Evolutionary conservation across 768 basidiomycete species (phyloP).

Genomic region (Ramaria sp.): DNA sequence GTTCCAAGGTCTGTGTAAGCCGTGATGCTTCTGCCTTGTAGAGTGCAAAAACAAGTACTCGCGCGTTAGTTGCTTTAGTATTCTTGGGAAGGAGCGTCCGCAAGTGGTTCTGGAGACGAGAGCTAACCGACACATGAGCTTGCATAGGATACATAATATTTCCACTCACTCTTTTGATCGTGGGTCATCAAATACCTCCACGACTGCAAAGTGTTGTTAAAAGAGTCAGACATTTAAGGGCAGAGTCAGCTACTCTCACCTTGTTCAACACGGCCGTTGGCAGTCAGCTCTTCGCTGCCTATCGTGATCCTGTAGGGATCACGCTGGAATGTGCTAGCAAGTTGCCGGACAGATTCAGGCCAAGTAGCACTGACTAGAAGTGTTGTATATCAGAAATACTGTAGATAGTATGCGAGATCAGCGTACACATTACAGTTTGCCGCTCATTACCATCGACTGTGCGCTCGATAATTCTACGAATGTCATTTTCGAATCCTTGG

Average conservation of each 20-base stretch:
- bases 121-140: conserved; percentile 24
- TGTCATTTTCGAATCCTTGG: conserved; percentile 97
- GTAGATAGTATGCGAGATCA: conserved; percentile 20
- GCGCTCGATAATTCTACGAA: conserved; percentile 74
- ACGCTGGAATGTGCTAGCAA: conserved; percentile 81
- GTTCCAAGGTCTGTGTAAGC: conserved; percentile 68
- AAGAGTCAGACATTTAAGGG: not conserved
- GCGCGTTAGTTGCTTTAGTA: conserved; percentile 42
- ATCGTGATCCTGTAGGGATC: conserved; percentile 86
- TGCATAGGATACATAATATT: not conserved
- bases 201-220: conserved; percentile 21
- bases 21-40: conserved; percentile 97
- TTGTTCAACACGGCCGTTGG: conserved; percentile 91
- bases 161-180: conserved; percentile 68
- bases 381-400: not conserved
- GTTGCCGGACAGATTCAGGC: conserved; percentile 86
- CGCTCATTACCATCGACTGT: conserved; percentile 57
- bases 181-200: conserved; percentile 86
- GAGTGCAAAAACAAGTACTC: conserved; percentile 85
- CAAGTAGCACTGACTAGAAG: conserved; percentile 91
- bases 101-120: conserved; percentile 48
- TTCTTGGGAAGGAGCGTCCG: conserved; percentile 50
- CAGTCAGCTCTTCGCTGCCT: conserved; percentile 89
- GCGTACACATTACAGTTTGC: conserved; percentile 87
- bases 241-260: conserved; percentile 18